Percentiles rank a stretch among this genome's conserved stretches.
phyloP scores from a whole-genome alignment of 495 filamentous ascomycete species.

The Neurospora terricola region DNA sequence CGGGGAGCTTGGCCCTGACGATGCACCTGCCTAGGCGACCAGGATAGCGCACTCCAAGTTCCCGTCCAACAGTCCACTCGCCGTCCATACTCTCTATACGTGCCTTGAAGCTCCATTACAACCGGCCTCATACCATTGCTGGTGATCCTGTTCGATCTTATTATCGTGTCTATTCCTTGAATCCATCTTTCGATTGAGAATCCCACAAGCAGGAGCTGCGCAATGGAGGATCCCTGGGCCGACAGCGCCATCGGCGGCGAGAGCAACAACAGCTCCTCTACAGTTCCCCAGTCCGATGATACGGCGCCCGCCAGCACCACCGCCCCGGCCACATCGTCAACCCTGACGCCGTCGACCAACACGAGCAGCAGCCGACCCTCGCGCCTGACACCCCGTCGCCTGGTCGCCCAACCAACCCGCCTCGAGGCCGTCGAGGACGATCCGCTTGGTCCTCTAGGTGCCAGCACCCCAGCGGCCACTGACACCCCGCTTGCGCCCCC shows the following conservation, averaged over 20 bases:
- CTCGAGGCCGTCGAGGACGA: slow-evolving; percentile 81
- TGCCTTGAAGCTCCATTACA: background rate
- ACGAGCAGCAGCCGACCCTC: slow-evolving; percentile 26
- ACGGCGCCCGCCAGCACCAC: background rate
- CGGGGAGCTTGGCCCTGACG: background rate
- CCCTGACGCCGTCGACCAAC: slow-evolving; percentile 28
- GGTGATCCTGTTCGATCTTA: background rate
- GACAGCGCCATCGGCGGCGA: slow-evolving; percentile 14
- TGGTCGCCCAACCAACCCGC: slow-evolving; percentile 70
- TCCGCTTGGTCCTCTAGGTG: slow-evolving; percentile 84
- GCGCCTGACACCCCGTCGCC: slow-evolving; percentile 51
- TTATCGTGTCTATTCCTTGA: background rate
- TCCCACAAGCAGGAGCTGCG: background rate
- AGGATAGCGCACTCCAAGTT: background rate
- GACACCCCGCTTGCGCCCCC: slow-evolving; percentile 49
- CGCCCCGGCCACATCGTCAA: slow-evolving; percentile 8
- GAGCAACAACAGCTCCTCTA: background rate
- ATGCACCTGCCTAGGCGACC: background rate
- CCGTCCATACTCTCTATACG: background rate
- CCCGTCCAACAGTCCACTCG: background rate
- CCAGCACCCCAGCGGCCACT: slow-evolving; percentile 52
- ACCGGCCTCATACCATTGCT: background rate
- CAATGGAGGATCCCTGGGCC: slow-evolving; percentile 32
- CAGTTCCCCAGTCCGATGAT: background rate
- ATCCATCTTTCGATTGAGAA: background rate